A percentile compares a stretch with the other conserved stretches of the same genome.
These are phyloP conservation scores for Rhazya stricta DNA, from an alignment of 257 asterid species.

Conservation along the genomic window DNA sequence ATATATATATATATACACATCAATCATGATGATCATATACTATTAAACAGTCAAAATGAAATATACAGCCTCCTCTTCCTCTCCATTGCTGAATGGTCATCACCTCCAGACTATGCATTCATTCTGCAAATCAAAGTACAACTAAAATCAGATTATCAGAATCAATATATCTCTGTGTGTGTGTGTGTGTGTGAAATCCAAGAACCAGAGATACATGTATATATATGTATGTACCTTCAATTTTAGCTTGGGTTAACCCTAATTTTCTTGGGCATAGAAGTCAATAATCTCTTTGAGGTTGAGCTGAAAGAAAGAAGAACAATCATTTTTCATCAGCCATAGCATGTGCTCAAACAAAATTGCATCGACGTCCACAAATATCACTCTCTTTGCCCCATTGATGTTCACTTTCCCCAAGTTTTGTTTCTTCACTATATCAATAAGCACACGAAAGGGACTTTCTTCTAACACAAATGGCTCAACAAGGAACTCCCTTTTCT, in stretches of 20 bases:
- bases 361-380: constrained; percentile 41
- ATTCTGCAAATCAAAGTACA: not conserved
- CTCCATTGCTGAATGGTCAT: not conserved
- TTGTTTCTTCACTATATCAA: constrained; percentile 29
- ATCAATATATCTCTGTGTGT: not conserved
- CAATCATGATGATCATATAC: not conserved
- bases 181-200: not conserved
- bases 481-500: constrained; percentile 34
- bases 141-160: not conserved
- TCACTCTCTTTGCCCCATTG: constrained; percentile 23
- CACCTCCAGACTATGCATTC: not conserved
- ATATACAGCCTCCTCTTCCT: not conserved
- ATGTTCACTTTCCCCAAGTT: constrained; percentile 15
- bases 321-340: constrained; percentile 45
- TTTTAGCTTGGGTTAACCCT: not conserved
- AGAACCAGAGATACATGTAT: not conserved
- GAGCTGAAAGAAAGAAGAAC: constrained; percentile 39
- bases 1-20: not conserved
- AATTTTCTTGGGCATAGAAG: constrained; percentile 38
- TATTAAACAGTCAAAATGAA: not conserved
- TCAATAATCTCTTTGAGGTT: constrained; percentile 40
- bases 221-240: not conserved
- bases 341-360: constrained; percentile 44
- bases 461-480: constrained; percentile 35
- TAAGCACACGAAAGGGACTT: constrained; percentile 27